These are phyloP conservation scores for Podospora sp. DNA, from an alignment of 495 filamentous ascomycete species.

Conservation along the genomic window DNA sequence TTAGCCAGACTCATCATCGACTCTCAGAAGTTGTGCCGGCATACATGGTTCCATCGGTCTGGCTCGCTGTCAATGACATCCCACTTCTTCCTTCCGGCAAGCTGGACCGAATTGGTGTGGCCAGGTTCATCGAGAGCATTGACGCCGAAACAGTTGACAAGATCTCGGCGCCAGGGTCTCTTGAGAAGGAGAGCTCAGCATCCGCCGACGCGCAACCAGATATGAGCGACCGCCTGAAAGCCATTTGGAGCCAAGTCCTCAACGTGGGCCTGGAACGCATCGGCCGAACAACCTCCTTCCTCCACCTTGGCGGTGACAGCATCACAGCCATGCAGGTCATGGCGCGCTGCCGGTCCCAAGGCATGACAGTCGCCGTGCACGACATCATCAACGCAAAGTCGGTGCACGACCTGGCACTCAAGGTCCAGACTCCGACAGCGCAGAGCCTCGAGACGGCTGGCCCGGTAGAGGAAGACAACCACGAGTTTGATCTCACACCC, in stretches of 20 bases:
- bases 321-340: constrained; percentile 40
- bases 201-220: neutral
- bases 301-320: constrained; percentile 37
- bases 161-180: constrained; percentile 12
- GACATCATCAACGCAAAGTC: constrained; percentile 31
- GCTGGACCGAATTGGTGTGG: constrained; percentile 52
- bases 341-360: constrained; percentile 22
- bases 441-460: neutral
- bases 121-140: constrained; percentile 22
- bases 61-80: constrained; percentile 54
- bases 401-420: constrained; percentile 27
- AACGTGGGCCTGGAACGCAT: constrained; percentile 49
- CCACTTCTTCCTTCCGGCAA: constrained; percentile 57
- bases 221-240: constrained; percentile 26
- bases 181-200: neutral
- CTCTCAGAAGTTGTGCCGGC: constrained; percentile 32
- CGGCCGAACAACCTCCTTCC: constrained; percentile 34
- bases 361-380: constrained; percentile 22
- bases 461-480: constrained; percentile 21
- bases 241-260: constrained; percentile 57
- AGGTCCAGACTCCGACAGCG: constrained; percentile 3
- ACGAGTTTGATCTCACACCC: constrained; percentile 51
- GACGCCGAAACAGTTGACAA: constrained; percentile 20
- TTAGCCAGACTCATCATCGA: constrained; percentile 33
- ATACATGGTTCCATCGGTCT: constrained; percentile 62